These are phyloP conservation scores for Epichloe sibirici DNA, from an alignment of 2,329 filamentous ascomycete species.

Conservation along the genomic window DNA sequence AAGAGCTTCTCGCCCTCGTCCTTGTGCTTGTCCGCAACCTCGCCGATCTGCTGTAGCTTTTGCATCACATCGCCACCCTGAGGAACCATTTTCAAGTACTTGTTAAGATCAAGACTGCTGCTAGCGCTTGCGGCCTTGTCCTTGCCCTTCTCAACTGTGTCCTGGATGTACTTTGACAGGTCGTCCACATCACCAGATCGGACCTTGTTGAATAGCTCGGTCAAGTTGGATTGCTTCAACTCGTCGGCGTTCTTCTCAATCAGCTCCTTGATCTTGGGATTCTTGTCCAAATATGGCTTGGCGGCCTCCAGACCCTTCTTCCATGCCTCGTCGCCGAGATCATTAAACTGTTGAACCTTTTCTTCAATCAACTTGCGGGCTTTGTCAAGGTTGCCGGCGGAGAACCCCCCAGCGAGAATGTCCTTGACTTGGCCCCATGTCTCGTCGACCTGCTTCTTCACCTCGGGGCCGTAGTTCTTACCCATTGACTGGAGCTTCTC, in stretches of 20 bases:
- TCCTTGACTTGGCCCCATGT: constrained; percentile 57
- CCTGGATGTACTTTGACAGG: constrained; percentile 23
- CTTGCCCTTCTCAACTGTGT: constrained; percentile 28
- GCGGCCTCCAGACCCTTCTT: constrained; percentile 58
- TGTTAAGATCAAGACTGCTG: constrained; percentile 33
- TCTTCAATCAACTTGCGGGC: constrained; percentile 54
- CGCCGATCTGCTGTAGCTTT: constrained; percentile 52
- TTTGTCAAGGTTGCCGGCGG: constrained; percentile 37
- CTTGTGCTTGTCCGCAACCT: constrained; percentile 54
- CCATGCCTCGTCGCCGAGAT: constrained; percentile 61
- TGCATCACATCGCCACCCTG: constrained; percentile 51
- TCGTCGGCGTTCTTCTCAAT: constrained; percentile 58
- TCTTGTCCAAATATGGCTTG: constrained; percentile 63
- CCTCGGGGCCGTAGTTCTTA: constrained; percentile 60
- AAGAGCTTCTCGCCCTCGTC: constrained; percentile 58
- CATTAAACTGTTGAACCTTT: constrained; percentile 53
- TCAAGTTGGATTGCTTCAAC: constrained; percentile 54
- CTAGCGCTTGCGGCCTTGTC: constrained; percentile 27
- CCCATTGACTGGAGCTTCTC: constrained; percentile 59
- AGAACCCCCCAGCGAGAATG: constrained; percentile 50
- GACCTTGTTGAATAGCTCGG: constrained; percentile 50
- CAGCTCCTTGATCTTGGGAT: constrained; percentile 60
- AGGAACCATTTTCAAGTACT: constrained; percentile 55
- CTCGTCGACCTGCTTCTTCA: constrained; percentile 62
- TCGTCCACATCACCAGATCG: constrained; percentile 46